Conservation (phyloP, 2,329 filamentous ascomycete genomes). For the Trichoderma breve region DNA sequence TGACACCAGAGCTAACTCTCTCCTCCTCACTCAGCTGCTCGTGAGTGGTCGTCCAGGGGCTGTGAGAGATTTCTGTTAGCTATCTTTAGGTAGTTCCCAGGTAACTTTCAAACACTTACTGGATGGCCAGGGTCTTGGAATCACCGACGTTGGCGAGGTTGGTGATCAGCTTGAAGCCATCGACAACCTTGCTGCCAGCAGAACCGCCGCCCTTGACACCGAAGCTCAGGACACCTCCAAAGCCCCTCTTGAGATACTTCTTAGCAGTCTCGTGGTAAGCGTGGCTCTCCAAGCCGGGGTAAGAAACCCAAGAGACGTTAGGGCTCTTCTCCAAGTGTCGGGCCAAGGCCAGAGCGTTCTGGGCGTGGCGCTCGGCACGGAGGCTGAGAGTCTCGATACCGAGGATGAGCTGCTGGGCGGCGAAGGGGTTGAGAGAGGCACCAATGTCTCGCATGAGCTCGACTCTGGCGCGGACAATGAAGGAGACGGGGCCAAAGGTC, state of each 20-base stretch:
- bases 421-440: constrained; percentile 81
- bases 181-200: constrained; percentile 86
- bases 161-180: constrained; percentile 91
- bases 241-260: constrained; percentile 81
- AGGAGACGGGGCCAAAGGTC: constrained; percentile 79
- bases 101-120: constrained; percentile 41
- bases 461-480: constrained; percentile 80
- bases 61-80: constrained; percentile 21
- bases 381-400: constrained; percentile 88
- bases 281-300: constrained; percentile 83
- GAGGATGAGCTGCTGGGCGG: constrained; percentile 84
- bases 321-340: constrained; percentile 79
- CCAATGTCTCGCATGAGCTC: constrained; percentile 89
- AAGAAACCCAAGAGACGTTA: constrained; percentile 89
- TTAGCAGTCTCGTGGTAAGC: constrained; percentile 76
- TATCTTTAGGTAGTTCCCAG: neutral
- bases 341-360: constrained; percentile 78
- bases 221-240: constrained; percentile 88
- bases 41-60: constrained; percentile 90
- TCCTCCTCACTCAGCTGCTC: constrained; percentile 86
- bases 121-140: constrained; percentile 90
- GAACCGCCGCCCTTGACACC: constrained; percentile 84
- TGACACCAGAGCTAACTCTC: constrained; percentile 76
- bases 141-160: constrained; percentile 97
- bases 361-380: constrained; percentile 80